A percentile compares a stretch with the other conserved stretches of the same genome.
Evolutionary conservation across 805 yeast genomes (phyloP).

Genomic region (Candida qinlingensis): DNA sequence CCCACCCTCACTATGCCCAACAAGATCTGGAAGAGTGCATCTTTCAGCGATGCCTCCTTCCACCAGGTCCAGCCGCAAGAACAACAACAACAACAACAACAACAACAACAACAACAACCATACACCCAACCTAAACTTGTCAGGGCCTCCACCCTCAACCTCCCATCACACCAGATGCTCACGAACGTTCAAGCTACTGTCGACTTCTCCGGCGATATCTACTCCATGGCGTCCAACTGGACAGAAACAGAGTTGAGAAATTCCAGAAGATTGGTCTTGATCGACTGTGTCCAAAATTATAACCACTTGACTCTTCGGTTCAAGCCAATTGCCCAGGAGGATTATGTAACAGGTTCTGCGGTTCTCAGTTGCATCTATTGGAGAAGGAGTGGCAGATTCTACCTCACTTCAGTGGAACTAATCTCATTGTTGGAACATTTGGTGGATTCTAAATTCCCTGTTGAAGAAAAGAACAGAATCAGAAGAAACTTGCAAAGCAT

Average conservation of each 20-base stretch:
- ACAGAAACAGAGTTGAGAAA: slow-evolving; percentile 35
- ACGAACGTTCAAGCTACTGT: slow-evolving; percentile 15
- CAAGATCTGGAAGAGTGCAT: slow-evolving; percentile 5
- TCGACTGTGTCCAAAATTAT: slow-evolving; percentile 33
- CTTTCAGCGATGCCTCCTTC: not conserved
- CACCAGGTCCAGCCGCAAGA: not conserved
- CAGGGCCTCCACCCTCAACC: slow-evolving; percentile 12
- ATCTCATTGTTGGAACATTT: slow-evolving; percentile 51
- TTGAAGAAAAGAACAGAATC: slow-evolving; percentile 67
- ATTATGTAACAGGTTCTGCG: slow-evolving; percentile 35
- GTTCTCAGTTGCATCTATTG: slow-evolving; percentile 58
- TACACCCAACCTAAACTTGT: slow-evolving; percentile 9
- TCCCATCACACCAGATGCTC: slow-evolving; percentile 1
- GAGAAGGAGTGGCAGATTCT: slow-evolving; percentile 42
- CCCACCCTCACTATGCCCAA: not conserved
- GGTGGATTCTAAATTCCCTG: slow-evolving; percentile 48
- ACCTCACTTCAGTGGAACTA: slow-evolving; percentile 62
- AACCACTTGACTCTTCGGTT: slow-evolving; percentile 34
- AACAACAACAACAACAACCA: slow-evolving; percentile 5
- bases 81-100: not conserved
- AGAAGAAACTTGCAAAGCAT: slow-evolving; percentile 61
- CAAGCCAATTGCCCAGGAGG: slow-evolving; percentile 30
- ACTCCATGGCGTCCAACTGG: slow-evolving; percentile 40
- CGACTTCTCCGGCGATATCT: slow-evolving; percentile 13
- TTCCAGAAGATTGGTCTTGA: slow-evolving; percentile 44